Conservation (phyloP, 768 basidiomycete species). For the Tulasnella sp. region DNA sequence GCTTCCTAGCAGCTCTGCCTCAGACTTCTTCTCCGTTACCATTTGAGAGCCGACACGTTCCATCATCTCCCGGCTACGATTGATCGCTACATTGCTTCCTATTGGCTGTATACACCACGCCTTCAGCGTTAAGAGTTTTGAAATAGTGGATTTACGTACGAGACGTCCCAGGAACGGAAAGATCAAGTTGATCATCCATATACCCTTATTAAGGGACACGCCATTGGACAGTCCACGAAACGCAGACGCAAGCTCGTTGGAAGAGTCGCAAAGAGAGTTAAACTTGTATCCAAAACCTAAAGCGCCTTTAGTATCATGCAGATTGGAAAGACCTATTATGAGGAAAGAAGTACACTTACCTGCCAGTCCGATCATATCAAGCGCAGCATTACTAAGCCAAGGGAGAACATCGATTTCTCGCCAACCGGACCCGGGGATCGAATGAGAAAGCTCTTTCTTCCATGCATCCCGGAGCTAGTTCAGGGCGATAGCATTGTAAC, state of each 20-base stretch:
- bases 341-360: slow-evolving; percentile 14
- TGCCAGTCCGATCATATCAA: slow-evolving; percentile 23
- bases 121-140: not conserved
- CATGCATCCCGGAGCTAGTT: too few species aligned
- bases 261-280: slow-evolving; percentile 23
- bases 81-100: not conserved
- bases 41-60: slow-evolving; percentile 8
- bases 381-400: slow-evolving; percentile 15
- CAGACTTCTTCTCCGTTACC: slow-evolving; percentile 25
- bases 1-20: not conserved
- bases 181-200: not conserved
- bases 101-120: not conserved
- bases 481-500: too few species aligned
- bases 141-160: not conserved
- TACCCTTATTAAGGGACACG: not conserved
- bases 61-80: not conserved
- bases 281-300: slow-evolving; percentile 31
- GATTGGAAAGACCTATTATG: not conserved
- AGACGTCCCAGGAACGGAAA: not conserved
- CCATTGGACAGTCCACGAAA: not conserved
- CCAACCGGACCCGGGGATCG: not conserved
- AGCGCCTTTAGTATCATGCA: too few species aligned
- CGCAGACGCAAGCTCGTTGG: slow-evolving; percentile 5
- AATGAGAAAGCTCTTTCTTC: not conserved
- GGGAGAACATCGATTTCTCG: not conserved